Percentiles rank a stretch among this genome's conserved stretches.
These are phyloP conservation scores for Colletotrichum falcatum DNA, from an alignment of 2,329 filamentous ascomycete genomes.

Conservation along the genomic window DNA sequence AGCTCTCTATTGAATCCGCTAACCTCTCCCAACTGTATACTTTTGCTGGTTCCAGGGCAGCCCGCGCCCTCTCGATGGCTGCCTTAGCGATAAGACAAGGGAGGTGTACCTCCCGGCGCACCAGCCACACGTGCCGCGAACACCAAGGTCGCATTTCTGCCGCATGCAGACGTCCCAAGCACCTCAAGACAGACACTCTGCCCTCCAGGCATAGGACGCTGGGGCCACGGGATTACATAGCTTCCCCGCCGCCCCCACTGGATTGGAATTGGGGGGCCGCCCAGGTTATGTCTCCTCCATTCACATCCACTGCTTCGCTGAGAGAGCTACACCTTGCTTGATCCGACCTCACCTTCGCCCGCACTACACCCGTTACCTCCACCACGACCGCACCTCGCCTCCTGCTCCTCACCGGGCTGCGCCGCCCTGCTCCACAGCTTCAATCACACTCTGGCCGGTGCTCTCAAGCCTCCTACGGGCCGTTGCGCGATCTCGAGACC, in stretches of 20 bases:
- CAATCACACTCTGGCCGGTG: not conserved
- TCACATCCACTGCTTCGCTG: slow-evolving; percentile 7
- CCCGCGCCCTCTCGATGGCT: not conserved
- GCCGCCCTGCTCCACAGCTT: not conserved
- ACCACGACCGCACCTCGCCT: not conserved
- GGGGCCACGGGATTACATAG: slow-evolving; percentile 36
- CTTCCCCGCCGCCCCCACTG: slow-evolving; percentile 35
- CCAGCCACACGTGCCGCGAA: slow-evolving; percentile 29
- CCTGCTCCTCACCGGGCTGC: not conserved
- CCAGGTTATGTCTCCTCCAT: slow-evolving; percentile 12
- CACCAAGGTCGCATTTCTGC: too few species aligned
- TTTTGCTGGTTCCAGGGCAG: not conserved
- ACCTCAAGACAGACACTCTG: not conserved
- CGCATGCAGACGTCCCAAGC: not conserved
- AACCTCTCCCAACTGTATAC: not conserved
- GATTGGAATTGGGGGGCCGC: slow-evolving; percentile 27
- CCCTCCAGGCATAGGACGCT: slow-evolving; percentile 4
- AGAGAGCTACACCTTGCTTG: slow-evolving; percentile 12
- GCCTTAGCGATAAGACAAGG: slow-evolving; percentile 5
- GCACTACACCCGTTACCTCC: slow-evolving; percentile 1
- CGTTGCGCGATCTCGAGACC: slow-evolving; percentile 1
- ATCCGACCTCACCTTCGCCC: slow-evolving; percentile 5
- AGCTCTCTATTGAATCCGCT: not conserved
- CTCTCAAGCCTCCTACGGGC: not conserved
- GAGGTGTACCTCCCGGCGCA: not conserved